A percentile compares a stretch with the other conserved stretches of the same genome.
These are phyloP conservation scores for Hyaloscypha bicolor DNA, from an alignment of 495 filamentous ascomycete species.

Conservation along the genomic window DNA sequence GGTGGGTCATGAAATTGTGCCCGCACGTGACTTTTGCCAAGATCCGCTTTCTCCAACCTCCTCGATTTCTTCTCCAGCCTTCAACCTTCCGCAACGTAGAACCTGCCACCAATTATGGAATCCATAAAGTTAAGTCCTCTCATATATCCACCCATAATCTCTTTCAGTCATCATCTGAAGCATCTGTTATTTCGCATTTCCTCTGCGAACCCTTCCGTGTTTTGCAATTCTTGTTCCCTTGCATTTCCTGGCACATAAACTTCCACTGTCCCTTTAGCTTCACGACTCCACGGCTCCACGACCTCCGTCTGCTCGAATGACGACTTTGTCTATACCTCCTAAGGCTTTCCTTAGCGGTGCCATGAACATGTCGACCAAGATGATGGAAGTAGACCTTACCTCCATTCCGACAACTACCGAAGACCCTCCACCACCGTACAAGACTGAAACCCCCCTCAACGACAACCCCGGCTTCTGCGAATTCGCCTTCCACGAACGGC, in stretches of 20 bases:
- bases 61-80: conserved; percentile 1
- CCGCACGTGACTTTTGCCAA: not conserved
- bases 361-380: not conserved
- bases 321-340: not conserved
- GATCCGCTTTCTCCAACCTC: not conserved
- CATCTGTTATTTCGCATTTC: not conserved
- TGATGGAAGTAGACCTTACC: not conserved
- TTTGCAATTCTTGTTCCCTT: not conserved
- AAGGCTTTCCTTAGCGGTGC: not conserved
- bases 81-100: not conserved
- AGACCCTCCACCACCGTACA: conserved; percentile 27
- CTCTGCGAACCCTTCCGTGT: not conserved
- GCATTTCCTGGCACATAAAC: not conserved
- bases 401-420: not conserved
- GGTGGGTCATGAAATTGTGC: too few species aligned
- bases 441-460: not conserved
- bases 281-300: not conserved
- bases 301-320: not conserved
- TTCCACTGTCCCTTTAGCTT: not conserved
- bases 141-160: not conserved
- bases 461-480: conserved; percentile 30
- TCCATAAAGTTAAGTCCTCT: not conserved
- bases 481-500: conserved; percentile 26
- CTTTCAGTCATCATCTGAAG: not conserved
- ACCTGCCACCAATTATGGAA: not conserved